Evolutionary conservation across 75 land plant species (phyloP), one percentile per base, ranked within the genome.

Genomic region (Pinus albicaulis): DNA sequence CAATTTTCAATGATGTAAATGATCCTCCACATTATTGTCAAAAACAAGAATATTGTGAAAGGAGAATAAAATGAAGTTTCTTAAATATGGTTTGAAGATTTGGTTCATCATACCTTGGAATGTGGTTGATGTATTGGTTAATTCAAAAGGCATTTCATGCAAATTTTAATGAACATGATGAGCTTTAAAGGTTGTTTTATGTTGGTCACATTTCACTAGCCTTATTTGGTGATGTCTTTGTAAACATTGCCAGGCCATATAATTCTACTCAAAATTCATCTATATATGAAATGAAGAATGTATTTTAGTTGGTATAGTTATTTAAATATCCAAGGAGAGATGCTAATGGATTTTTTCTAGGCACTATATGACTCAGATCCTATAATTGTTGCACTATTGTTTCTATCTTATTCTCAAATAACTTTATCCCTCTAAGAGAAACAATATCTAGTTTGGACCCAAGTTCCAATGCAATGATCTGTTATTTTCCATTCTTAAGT

Each of bases 201-300:
- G 14, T 23, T 23, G 1, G 19, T 71, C 79, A 48, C 55, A 34
- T 70, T 69, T 25, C 26, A 0, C 38, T 23, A 76, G 0, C 14
- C 53, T 72, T 63, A 77, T 63, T 26, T 41, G 23, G 19, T 44
- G 22, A 74, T 71, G 22, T 44, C 20, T 77, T 70, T 19, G 23
- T 19, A 53, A 26, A 70, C 15, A 22, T 23, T 5, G 24, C 22
- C 7, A 52, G 8, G 17, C 31, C 68, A 34, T 26, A 1, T 16
- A 77, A 48, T 52, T 38, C 23, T 26, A 28, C 74, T 11, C 24
- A 8, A 15, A 77, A 22, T 41, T 16, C 72, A 11, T 20, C 17
- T 16, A 65, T 38, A 22, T 15, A 7, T 14, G 52, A 73, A 64
- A 78, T 25, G 16, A 64, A 25, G 59, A 74, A 72, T 22, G n/a